Evolutionary conservation across 148 eudicot species (phyloP).

Genomic region (Rhododendron vialii): DNA sequence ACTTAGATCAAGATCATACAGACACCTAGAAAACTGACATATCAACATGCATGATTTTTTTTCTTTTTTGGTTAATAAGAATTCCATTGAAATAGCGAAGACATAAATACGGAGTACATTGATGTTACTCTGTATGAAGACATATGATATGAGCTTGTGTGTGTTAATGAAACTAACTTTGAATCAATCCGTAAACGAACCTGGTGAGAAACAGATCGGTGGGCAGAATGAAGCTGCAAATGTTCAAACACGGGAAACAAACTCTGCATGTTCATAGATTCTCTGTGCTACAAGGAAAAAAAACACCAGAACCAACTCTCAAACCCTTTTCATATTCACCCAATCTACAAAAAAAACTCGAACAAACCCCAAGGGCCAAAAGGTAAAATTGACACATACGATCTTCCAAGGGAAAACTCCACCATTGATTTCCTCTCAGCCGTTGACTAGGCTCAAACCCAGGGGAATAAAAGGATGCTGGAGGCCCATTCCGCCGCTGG

Average conservation of each 20-base stretch:
- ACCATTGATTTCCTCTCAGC: constrained; percentile 17
- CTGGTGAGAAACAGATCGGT: too few species aligned
- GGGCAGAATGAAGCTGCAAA: constrained; percentile 18
- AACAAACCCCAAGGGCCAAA: constrained; percentile 1
- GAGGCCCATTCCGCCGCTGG: not conserved
- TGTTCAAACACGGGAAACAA: constrained; percentile 40
- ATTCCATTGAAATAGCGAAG: too few species aligned
- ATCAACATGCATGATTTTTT: too few species aligned
- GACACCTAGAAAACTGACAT: too few species aligned
- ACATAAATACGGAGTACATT: too few species aligned
- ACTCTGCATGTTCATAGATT: constrained; percentile 25
- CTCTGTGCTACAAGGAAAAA: constrained; percentile 29
- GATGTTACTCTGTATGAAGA: too few species aligned
- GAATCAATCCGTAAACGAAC: too few species aligned
- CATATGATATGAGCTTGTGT: too few species aligned
- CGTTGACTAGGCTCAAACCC: constrained; percentile 32
- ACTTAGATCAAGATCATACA: too few species aligned
- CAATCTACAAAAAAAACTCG: not conserved
- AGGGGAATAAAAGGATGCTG: constrained; percentile 21
- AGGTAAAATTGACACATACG: constrained; percentile 11
- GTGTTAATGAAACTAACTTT: not conserved
- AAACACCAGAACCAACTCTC: not conserved
- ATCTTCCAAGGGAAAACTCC: constrained; percentile 13
- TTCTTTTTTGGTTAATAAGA: too few species aligned
- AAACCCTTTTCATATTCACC: not conserved